A percentile compares a stretch with the other conserved stretches of the same genome.
These are phyloP conservation scores for Lichtheimia ramosa DNA, from an alignment of 371 early-diverging fungal species.

Conservation along the genomic window DNA sequence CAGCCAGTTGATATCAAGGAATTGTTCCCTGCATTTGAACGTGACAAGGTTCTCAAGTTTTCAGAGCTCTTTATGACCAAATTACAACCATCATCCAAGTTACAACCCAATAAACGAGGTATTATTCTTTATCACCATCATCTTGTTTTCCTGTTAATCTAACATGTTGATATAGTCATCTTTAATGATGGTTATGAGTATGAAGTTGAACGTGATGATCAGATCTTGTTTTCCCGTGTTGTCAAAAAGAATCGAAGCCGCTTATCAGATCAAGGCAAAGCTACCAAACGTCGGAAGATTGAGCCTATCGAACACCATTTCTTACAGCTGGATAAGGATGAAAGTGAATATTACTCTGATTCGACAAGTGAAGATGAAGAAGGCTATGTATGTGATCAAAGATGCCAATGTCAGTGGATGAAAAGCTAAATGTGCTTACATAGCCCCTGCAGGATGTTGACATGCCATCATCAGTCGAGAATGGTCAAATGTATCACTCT, in stretches of 20 bases:
- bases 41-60: slow-evolving; percentile 60
- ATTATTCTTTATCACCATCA: slow-evolving; percentile 1
- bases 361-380: slow-evolving; percentile 3
- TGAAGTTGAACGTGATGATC: slow-evolving; percentile 41
- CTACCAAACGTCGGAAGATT: slow-evolving; percentile 25
- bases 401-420: too few species aligned
- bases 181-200: slow-evolving; percentile 46
- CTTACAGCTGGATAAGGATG: background rate
- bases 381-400: too few species aligned
- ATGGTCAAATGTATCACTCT: slow-evolving; percentile 41
- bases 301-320: slow-evolving; percentile 11
- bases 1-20: slow-evolving; percentile 45
- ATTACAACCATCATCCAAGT: slow-evolving; percentile 33
- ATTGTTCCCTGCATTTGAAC: slow-evolving; percentile 69
- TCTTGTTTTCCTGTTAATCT: background rate
- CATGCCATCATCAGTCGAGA: slow-evolving; percentile 3
- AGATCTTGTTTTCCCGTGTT: slow-evolving; percentile 30
- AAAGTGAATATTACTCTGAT: background rate
- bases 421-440: background rate
- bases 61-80: slow-evolving; percentile 64
- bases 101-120: slow-evolving; percentile 31
- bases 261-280: slow-evolving; percentile 1
- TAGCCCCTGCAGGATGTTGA: slow-evolving; percentile 17
- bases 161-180: slow-evolving; percentile 14
- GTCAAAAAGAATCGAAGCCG: slow-evolving; percentile 27